These are phyloP conservation scores for Butyriboletus appendiculatus DNA, from an alignment of 1,284 basidiomycete genomes.

Conservation along the genomic window DNA sequence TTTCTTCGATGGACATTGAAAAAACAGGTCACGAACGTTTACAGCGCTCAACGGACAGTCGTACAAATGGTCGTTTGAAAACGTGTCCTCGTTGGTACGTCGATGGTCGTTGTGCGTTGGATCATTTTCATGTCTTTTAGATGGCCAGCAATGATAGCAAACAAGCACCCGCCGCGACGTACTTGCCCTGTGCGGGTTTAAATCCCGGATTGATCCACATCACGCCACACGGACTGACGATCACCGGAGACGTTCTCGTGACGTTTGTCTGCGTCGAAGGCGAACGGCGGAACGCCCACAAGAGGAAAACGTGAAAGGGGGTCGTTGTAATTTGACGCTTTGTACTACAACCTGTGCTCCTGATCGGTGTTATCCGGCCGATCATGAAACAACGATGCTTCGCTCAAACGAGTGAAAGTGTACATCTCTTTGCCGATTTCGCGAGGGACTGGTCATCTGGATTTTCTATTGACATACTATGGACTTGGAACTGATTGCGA, in stretches of 20 bases:
- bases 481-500: too few species aligned
- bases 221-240: constrained; percentile 37
- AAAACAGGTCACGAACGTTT: constrained; percentile 32
- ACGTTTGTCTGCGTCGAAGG: constrained; percentile 37
- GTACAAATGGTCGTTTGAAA: constrained; percentile 38
- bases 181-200: constrained; percentile 21
- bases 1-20: too few species aligned
- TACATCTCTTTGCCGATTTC: too few species aligned
- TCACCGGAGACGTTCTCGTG: constrained; percentile 33
- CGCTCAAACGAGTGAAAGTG: too few species aligned
- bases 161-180: constrained; percentile 36
- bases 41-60: constrained; percentile 37
- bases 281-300: constrained; percentile 33
- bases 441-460: too few species aligned
- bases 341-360: too few species aligned
- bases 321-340: too few species aligned
- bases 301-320: constrained; percentile 5
- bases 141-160: constrained; percentile 36
- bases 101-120: neutral
- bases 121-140: constrained; percentile 11
- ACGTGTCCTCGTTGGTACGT: constrained; percentile 34
- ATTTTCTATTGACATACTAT: too few species aligned
- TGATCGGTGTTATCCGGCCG: too few species aligned
- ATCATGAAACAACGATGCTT: too few species aligned
- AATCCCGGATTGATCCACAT: constrained; percentile 36